These are phyloP conservation scores for Citrullus colocynthis DNA, from an alignment of 306 rosid species.

Conservation along the genomic window DNA sequence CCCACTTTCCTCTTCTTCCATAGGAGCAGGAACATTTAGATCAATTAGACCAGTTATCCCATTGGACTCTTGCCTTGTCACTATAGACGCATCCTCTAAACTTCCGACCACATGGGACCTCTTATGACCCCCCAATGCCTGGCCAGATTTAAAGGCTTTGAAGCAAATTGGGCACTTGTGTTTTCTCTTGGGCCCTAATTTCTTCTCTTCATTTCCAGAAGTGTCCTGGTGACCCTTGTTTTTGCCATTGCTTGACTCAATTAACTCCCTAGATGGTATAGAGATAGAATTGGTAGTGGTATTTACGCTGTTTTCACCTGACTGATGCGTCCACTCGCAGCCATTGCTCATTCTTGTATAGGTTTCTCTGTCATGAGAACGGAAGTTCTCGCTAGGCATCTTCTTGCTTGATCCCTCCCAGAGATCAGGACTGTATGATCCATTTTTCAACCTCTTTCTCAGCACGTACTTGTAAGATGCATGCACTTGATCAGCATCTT, in stretches of 20 bases:
- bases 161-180: conserved; percentile 86
- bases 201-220: conserved; percentile 26
- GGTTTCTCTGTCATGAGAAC: conserved; percentile 25
- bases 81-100: conserved; percentile 36
- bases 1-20: conserved; percentile 39
- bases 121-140: conserved; percentile 96
- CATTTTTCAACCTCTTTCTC: conserved; percentile 32
- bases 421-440: conserved; percentile 20
- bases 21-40: conserved; percentile 85
- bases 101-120: conserved; percentile 87
- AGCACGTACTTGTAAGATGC: conserved; percentile 21
- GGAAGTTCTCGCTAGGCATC: conserved; percentile 19
- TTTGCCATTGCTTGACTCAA: conserved; percentile 14
- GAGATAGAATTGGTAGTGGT: conserved; percentile 24
- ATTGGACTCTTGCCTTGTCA: conserved; percentile 30
- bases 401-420: conserved; percentile 16
- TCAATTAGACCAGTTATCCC: conserved; percentile 46
- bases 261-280: conserved; percentile 16
- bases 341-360: conserved; percentile 21
- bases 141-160: conserved; percentile 68
- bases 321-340: conserved; percentile 40
- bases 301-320: conserved; percentile 54
- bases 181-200: conserved; percentile 37
- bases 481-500: conserved; percentile 18
- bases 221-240: conserved; percentile 12